These are phyloP conservation scores for Helicostylum pulchrum DNA, from an alignment of 192 early-diverging fungal species.

Conservation along the genomic window DNA sequence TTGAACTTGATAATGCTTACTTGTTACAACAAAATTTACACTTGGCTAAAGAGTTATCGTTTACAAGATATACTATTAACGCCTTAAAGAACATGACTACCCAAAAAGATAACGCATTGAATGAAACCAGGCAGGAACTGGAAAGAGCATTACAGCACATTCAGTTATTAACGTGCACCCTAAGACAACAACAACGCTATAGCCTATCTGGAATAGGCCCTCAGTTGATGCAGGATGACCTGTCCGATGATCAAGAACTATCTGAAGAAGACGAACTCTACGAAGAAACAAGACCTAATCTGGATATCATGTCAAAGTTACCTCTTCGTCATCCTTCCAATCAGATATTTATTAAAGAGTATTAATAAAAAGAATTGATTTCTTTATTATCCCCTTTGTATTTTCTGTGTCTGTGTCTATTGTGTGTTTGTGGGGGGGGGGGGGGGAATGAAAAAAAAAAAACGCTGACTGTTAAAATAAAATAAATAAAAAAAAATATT, in stretches of 20 bases:
- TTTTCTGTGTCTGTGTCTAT: too few species aligned
- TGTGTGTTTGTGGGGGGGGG: too few species aligned
- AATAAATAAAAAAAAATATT: conserved; percentile 11
- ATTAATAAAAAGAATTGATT: neutral
- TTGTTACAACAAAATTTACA: conserved; percentile 31
- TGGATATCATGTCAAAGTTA: conserved; percentile 21
- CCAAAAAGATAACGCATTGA: conserved; percentile 28
- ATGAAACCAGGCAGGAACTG: conserved; percentile 35
- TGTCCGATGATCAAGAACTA: conserved; percentile 24
- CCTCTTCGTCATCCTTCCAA: conserved; percentile 19
- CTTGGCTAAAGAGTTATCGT: conserved; percentile 26
- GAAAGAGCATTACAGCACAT: conserved; percentile 32
- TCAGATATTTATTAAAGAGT: too few species aligned
- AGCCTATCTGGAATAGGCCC: neutral
- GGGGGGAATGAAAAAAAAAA: neutral
- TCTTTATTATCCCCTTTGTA: too few species aligned
- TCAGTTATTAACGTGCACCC: conserved; percentile 21
- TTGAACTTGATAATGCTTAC: conserved; percentile 33
- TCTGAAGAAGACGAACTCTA: conserved; percentile 26
- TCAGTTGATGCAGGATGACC: conserved; percentile 21
- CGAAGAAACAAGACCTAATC: neutral
- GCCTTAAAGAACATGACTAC: conserved; percentile 30
- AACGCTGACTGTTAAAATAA: conserved; percentile 5
- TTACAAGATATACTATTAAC: conserved; percentile 32
- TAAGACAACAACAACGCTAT: conserved; percentile 9